phyloP scores from a whole-genome alignment of 805 yeast species.

The Ogataea paradorogensis region DNA sequence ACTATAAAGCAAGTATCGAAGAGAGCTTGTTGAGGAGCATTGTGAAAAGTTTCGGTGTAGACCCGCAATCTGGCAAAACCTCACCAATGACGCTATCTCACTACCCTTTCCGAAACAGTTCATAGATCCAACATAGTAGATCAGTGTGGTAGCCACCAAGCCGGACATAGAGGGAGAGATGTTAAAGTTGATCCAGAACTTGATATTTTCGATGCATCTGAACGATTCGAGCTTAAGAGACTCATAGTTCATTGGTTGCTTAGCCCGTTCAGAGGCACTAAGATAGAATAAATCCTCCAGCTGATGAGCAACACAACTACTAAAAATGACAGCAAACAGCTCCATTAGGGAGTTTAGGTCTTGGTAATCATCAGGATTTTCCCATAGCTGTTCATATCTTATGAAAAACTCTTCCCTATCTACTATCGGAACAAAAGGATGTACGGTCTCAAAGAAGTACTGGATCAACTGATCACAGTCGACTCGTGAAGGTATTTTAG shows the following conservation, averaged over 20 bases:
- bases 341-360: constrained; percentile 17
- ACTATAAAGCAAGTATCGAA: constrained; percentile 20
- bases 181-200: constrained; percentile 14
- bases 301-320: constrained; percentile 18
- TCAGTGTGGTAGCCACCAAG: constrained; percentile 16
- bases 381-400: constrained; percentile 19
- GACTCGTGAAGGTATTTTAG: constrained; percentile 12
- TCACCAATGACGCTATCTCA: constrained; percentile 17
- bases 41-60: constrained; percentile 19
- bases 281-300: constrained; percentile 2
- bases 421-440: constrained; percentile 24
- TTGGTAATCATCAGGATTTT: constrained; percentile 1
- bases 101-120: constrained; percentile 18
- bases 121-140: constrained; percentile 22
- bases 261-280: not conserved
- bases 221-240: constrained; percentile 15
- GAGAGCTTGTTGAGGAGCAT: constrained; percentile 9
- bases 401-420: constrained; percentile 20
- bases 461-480: constrained; percentile 15
- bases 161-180: constrained; percentile 22
- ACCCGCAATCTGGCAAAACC: constrained; percentile 19
- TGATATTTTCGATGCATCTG: constrained; percentile 21
- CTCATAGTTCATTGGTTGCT: constrained; percentile 5
- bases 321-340: constrained; percentile 20
- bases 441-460: constrained; percentile 20